phyloP scores from a whole-genome alignment of 331 rosid genomes.

The Cucumis variabilis region DNA sequence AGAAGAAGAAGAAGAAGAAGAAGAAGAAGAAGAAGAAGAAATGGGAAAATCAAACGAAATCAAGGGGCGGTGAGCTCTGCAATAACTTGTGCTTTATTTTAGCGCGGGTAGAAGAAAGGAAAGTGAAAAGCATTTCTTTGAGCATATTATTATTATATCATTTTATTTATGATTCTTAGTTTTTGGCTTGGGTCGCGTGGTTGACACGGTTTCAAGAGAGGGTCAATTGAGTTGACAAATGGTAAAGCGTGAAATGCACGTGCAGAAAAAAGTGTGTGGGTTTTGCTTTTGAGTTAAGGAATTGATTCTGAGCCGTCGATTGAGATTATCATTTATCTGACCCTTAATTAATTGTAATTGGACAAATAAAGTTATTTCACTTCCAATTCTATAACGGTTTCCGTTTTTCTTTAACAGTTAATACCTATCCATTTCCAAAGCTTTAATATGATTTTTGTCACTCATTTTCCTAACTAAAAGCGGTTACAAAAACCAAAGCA shows the following conservation, averaged over 20 bases:
- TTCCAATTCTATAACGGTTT: neutral
- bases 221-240: neutral
- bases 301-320: conserved; percentile 28
- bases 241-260: neutral
- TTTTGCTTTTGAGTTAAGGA: neutral
- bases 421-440: neutral
- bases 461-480: neutral
- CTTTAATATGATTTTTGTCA: neutral
- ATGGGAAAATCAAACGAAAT: neutral
- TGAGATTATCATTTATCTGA: neutral
- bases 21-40: neutral
- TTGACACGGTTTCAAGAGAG: neutral
- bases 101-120: conserved; percentile 17
- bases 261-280: neutral
- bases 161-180: neutral
- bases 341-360: neutral
- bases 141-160: neutral
- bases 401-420: neutral
- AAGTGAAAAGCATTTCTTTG: neutral
- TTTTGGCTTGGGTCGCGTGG: neutral
- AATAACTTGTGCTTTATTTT: neutral
- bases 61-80: conserved; percentile 2
- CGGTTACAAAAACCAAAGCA: too few relatives aligned
- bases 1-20: neutral
- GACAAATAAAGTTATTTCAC: neutral